These are phyloP conservation scores for Coccomyxa sp. DNA, from an alignment of 139 green algal genomes.

Conservation along the genomic window DNA sequence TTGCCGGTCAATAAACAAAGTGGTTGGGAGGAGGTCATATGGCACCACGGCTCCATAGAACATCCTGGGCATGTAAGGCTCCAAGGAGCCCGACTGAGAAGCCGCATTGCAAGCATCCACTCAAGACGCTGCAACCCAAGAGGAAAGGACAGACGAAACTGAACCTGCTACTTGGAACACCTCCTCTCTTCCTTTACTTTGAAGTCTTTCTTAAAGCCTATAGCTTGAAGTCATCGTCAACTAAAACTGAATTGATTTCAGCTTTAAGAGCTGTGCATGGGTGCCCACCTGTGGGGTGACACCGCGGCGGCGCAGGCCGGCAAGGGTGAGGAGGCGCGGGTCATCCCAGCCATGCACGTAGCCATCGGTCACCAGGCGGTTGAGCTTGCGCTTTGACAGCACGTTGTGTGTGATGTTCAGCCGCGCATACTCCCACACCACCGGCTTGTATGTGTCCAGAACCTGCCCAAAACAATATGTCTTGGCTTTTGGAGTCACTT, in stretches of 20 bases:
- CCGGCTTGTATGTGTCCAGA: slow-evolving; percentile 91
- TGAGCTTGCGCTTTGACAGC: slow-evolving; percentile 96
- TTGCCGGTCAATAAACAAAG: not conserved
- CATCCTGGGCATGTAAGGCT: too few species aligned
- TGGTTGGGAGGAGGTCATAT: too few species aligned
- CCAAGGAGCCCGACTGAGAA: too few species aligned
- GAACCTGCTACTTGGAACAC: not conserved
- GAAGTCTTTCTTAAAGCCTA: too few species aligned
- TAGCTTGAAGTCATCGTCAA: too few species aligned
- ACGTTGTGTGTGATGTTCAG: slow-evolving; percentile 98
- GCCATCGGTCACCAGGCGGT: slow-evolving; percentile 77
- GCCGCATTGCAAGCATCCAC: too few species aligned
- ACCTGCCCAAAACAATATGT: slow-evolving; percentile 44
- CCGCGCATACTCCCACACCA: slow-evolving; percentile 96
- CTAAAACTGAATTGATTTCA: too few species aligned
- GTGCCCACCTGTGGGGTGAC: slow-evolving; percentile 50
- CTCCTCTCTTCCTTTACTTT: too few species aligned
- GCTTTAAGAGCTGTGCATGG: not conserved
- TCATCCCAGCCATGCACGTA: slow-evolving; percentile 95
- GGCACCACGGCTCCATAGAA: too few species aligned
- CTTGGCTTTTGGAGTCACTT: slow-evolving; percentile 19
- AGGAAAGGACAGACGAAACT: too few species aligned
- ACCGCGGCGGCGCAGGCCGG: slow-evolving; percentile 87
- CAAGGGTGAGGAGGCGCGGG: slow-evolving; percentile 87
- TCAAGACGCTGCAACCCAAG: too few species aligned